Evolutionary conservation across 2,329 filamentous ascomycete species (phyloP), one percentile per base, ranked within the genome.

Genomic region (Blumeria graminis): DNA sequence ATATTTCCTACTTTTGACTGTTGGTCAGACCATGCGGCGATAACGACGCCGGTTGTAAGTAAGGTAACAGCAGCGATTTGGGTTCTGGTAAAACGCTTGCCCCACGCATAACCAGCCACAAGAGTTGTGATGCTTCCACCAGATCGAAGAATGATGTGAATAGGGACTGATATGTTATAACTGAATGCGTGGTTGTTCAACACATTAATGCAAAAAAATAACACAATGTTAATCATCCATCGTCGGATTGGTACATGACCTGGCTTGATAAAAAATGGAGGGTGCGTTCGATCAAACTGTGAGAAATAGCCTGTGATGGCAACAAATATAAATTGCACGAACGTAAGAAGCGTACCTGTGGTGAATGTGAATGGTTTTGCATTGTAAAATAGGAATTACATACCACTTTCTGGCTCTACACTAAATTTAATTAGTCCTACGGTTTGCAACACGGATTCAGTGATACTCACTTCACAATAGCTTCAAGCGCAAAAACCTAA

Each of bases 181-280:
- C 87, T 89, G 68, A 98, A 98, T 6, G 90, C 92, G 73, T 90
- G 90, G 65, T 98, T 98, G 71, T 98, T 98, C 65, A 98, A 71
- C 57, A 96, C 80, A 64, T 96, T 98, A 70, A 98, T 92, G 60
- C 78, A 77, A 68, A 94, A 92, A 70, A 96, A 96, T 62, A 95
- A 77, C 3, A 84, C 72, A 45, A 94, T 94, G 66, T 94, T 95
- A 64, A 90, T 74, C 54, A 86, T 66, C 89, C 92, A 96, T 66
- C 86, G 84, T 52, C 76, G 75, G 56, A 96, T 72, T 0, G 92
- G 92, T 3, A 96, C 86, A 55, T 79, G 80, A 61, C 89, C 88
- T 16, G 78, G 78, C 57, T 78, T 79, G 48, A 96, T 69, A 64
- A 86, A 90, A 60, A 87, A 78, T 0, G 82, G 81, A 8, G 77